Evolutionary conservation across 2,329 filamentous ascomycete species (phyloP).

Genomic region (Hawksworthiomyces lignivorus): DNA sequence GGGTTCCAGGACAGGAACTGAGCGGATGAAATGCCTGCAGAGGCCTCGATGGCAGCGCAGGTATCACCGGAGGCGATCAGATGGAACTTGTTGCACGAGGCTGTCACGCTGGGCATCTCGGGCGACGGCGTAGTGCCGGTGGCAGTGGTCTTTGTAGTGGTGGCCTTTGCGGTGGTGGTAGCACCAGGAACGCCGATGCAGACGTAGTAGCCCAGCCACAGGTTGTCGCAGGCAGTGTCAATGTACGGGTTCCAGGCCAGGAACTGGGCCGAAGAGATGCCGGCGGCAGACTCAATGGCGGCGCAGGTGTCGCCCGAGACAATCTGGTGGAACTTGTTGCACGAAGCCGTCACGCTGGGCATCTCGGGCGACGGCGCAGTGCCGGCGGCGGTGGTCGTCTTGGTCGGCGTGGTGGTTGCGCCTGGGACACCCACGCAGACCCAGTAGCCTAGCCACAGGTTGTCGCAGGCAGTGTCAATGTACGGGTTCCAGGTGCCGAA

Average conservation of each 20-base stretch:
- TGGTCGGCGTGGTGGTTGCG: too few species aligned
- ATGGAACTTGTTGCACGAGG: slow-evolving; percentile 24
- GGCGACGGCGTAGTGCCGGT: not conserved
- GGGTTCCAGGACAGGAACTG: slow-evolving; percentile 15
- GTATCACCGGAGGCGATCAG: slow-evolving; percentile 23
- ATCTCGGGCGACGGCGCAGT: not conserved
- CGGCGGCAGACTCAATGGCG: slow-evolving; percentile 1
- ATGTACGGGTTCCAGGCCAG: slow-evolving; percentile 8
- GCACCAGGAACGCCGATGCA: slow-evolving; percentile 6
- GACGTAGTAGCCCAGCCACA: slow-evolving; percentile 9
- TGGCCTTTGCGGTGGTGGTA: not conserved
- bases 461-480: slow-evolving; percentile 2
- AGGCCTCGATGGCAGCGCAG: slow-evolving; percentile 21
- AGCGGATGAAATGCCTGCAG: slow-evolving; percentile 9
- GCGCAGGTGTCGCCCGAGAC: slow-evolving; percentile 7
- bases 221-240: slow-evolving; percentile 4
- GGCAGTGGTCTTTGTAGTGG: not conserved
- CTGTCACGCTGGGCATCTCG: slow-evolving; percentile 7
- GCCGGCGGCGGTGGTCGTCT: slow-evolving; percentile 8
- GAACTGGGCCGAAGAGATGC: slow-evolving; percentile 1
- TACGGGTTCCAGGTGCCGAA: slow-evolving; percentile 9
- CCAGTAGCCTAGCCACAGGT: slow-evolving; percentile 9
- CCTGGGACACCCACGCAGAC: slow-evolving; percentile 9
- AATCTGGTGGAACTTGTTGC: slow-evolving; percentile 7
- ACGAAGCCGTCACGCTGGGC: slow-evolving; percentile 1